Base-by-base conservation (phyloP, 768 basidiomycete species). In the Clavaria fumosa region DNA sequence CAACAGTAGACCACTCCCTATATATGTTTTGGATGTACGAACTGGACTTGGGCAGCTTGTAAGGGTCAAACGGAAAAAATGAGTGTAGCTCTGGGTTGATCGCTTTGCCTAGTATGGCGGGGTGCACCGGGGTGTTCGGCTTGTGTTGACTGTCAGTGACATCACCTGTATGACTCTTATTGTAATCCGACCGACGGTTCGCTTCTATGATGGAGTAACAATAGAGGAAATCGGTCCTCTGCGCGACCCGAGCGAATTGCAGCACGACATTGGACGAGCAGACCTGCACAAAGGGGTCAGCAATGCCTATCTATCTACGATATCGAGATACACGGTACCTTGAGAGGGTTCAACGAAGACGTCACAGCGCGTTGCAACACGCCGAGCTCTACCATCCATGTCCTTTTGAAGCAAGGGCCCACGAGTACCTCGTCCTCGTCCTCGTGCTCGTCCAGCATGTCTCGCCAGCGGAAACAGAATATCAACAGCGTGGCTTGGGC, bases 61-160 rank as follows among this genome's bases (percentile, higher is more conserved):
- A 97, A 2, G 95, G 95, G 55, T 99, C 95, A 53, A 99, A 99
- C 0, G 95, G 95, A 64, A 99, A 99, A 63, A 96, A 97, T 7
- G 78, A 75, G 51, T 88, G 89, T 39, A 97, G 66, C 42, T 91
- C 88, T 6, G 70, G 63, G 35, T 70, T 70, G 42, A 64, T 48
- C 34, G 58, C 57, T 35, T 53, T 59, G 5, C 56, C 59, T 12
- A 60, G 46, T 20, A 56, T 44, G 7, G 47, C 49, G 14, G 45
- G 50, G 43, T 47, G 52, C n/a, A 51, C 35, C n/a, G n/a, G n/a
- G n/a, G n/a, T n/a, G n/a, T n/a, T n/a, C n/a, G n/a, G n/a, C n/a
- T n/a, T n/a, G n/a, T n/a, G n/a, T n/a, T n/a, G n/a, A n/a, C n/a
- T n/a, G n/a, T 22, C 23, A 23, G 31, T 38, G 44, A 23, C 40